Percentiles rank a stretch among this genome's conserved stretches.
These are phyloP conservation scores for Acacia acuminata DNA, from an alignment of 306 rosid genomes.

Conservation along the genomic window DNA sequence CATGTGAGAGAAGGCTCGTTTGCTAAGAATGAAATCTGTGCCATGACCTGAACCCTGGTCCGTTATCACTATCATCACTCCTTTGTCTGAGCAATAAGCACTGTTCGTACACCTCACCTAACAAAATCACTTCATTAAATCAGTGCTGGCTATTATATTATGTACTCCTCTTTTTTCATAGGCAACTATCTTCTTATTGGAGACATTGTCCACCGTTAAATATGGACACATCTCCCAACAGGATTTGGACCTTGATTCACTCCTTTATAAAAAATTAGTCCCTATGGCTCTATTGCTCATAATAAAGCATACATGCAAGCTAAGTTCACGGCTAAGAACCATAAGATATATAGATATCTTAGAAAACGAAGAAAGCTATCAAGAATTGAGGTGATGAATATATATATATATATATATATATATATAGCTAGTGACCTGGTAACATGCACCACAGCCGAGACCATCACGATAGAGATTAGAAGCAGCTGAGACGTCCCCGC, in stretches of 20 bases:
- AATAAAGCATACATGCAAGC: neutral
- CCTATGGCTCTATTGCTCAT: too few relatives aligned
- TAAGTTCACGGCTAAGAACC: neutral
- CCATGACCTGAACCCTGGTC: constrained; percentile 68
- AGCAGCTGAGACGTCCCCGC: constrained; percentile 87
- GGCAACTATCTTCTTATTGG: too few relatives aligned
- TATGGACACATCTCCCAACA: too few relatives aligned
- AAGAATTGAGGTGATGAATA: neutral
- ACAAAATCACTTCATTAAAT: neutral
- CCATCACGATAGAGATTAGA: constrained; percentile 76
- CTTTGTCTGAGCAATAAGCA: constrained; percentile 66
- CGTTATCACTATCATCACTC: constrained; percentile 72
- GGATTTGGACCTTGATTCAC: too few relatives aligned
- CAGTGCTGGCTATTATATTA: neutral
- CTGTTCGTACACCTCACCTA: constrained; percentile 77
- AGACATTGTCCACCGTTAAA: too few relatives aligned
- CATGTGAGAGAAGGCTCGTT: constrained; percentile 67
- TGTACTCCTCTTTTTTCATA: too few relatives aligned
- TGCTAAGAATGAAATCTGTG: constrained; percentile 80
- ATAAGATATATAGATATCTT: neutral
- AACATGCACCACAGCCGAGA: constrained; percentile 95
- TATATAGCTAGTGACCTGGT: constrained; percentile 54
- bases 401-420: too few relatives aligned
- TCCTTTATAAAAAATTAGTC: too few relatives aligned
- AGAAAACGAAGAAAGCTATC: neutral